Base-by-base conservation (phyloP, 2,329 filamentous ascomycete species). In the Cladosporium austrohemisphaericum region DNA sequence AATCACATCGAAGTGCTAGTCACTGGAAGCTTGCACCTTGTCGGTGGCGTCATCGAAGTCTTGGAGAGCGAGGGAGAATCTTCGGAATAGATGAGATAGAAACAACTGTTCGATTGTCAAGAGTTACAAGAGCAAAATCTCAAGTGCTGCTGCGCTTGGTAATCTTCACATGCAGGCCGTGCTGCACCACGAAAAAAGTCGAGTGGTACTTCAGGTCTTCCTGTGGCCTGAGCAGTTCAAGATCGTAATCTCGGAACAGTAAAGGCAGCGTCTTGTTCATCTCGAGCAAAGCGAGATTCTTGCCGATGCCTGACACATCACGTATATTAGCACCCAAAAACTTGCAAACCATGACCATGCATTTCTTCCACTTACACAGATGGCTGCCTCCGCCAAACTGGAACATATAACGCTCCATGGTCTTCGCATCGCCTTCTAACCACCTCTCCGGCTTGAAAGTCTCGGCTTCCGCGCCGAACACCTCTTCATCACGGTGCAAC, bases 1-100 rank as follows among this genome's bases (percentile, higher is more conserved):
- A 58, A 65, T 2, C 74, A 75, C 41, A 73, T 81, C 13, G 79
- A 82, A 64, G 80, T 84, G 0, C 70, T 95, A 48, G 83, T 88
- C 8, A 95, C 90, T 11, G 90, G 90, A 2, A 94, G 88, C 65
- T 70, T 95, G 61, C 86, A 95, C 73, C 75, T 95, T 31, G 88
- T 91, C 1, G 89, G 90, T 6, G 87, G 86, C 9, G 73, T 90
- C 37, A 71, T 95, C 45, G 84, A 86, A 65, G 82, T 86, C 1
- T 67, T 94, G 51, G 88, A 86, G 57, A 59, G 55, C 26, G 63
- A 65, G 45, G 50, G 31, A 7, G 63, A 66, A 29, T 13, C 19
- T 5, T 16, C 33, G 9, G 10, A 37, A 31, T 47, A 38, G 8
- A 38, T 8, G 20, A 31, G 35, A 45, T 11, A 20, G 14, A 14